Conservation (phyloP, 306 rosid genomes). For the Cyclanthera cordifolia region DNA sequence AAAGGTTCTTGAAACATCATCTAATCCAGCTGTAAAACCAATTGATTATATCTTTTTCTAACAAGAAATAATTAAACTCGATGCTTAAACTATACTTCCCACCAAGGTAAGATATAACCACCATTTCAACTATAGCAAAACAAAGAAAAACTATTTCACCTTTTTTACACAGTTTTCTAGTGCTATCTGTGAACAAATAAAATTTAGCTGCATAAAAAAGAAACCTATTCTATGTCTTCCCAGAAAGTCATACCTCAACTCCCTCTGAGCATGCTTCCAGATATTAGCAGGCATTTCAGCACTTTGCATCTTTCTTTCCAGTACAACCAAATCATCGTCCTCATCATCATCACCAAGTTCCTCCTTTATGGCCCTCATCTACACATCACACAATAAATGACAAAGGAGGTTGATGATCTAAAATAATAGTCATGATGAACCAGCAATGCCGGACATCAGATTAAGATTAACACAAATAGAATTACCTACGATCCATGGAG, state of each 20-base stretch:
- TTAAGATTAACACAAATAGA: background rate
- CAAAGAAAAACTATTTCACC: background rate
- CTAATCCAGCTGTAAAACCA: background rate
- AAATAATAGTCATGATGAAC: background rate
- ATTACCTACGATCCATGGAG: background rate
- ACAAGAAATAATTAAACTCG: too few species aligned
- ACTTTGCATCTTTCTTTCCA: conserved; percentile 94
- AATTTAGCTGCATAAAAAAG: background rate
- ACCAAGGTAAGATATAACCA: background rate
- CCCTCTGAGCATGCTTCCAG: conserved; percentile 92
- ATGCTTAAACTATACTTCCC: background rate
- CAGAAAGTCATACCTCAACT: conserved; percentile 53
- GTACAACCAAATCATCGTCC: conserved; percentile 78
- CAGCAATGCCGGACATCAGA: background rate
- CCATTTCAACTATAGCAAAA: background rate
- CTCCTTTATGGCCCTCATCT: conserved; percentile 99
- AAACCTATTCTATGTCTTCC: background rate
- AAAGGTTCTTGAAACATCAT: background rate
- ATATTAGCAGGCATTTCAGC: conserved; percentile 90
- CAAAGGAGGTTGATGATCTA: background rate
- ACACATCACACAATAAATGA: conserved; percentile 22
- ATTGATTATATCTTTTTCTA: background rate
- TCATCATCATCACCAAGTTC: conserved; percentile 99
- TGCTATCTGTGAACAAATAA: background rate
- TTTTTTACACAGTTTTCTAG: background rate